These are phyloP conservation scores for Pisolithus albus DNA, from an alignment of 768 basidiomycete genomes.

Conservation along the genomic window DNA sequence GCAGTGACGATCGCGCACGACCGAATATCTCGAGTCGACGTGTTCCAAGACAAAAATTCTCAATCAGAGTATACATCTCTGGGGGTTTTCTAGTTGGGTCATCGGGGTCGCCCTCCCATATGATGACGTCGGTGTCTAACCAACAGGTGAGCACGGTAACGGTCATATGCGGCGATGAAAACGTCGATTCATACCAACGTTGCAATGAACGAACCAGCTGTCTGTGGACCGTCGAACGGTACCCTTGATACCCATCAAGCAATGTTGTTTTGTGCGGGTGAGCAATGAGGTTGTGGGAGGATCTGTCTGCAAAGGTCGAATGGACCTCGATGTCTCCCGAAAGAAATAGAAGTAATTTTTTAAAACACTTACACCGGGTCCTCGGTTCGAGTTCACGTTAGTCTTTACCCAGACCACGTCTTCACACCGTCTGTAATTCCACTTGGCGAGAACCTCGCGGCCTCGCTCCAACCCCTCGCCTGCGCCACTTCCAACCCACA, in stretches of 20 bases:
- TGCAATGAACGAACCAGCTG: slow-evolving; percentile 96
- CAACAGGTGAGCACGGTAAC: slow-evolving; percentile 3
- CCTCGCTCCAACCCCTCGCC: slow-evolving; percentile 89
- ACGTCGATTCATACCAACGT: slow-evolving; percentile 61
- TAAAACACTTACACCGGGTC: slow-evolving; percentile 57
- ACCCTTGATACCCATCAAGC: slow-evolving; percentile 94
- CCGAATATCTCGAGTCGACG: slow-evolving; percentile 90
- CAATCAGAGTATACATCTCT: slow-evolving; percentile 92
- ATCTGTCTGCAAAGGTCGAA: slow-evolving; percentile 50
- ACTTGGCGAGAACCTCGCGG: slow-evolving; percentile 81
- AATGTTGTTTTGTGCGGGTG: slow-evolving; percentile 91
- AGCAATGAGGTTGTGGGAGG: slow-evolving; percentile 80
- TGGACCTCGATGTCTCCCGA: neutral
- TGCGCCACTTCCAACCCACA: slow-evolving; percentile 93
- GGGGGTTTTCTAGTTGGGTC: slow-evolving; percentile 88
- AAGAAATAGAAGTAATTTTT: neutral
- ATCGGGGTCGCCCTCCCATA: slow-evolving; percentile 87
- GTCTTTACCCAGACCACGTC: slow-evolving; percentile 99
- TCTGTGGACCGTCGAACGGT: slow-evolving; percentile 94
- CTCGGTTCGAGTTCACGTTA: slow-evolving; percentile 63
- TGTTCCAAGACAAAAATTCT: slow-evolving; percentile 94
- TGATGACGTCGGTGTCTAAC: slow-evolving; percentile 89
- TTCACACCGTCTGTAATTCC: slow-evolving; percentile 94
- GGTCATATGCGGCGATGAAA: neutral
- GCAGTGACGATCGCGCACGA: slow-evolving; percentile 53